A percentile compares a stretch with the other conserved stretches of the same genome.
Evolutionary conservation across 2,329 filamentous ascomycete species (phyloP).

Genomic region (Sporothrix brunneoviolacea): DNA sequence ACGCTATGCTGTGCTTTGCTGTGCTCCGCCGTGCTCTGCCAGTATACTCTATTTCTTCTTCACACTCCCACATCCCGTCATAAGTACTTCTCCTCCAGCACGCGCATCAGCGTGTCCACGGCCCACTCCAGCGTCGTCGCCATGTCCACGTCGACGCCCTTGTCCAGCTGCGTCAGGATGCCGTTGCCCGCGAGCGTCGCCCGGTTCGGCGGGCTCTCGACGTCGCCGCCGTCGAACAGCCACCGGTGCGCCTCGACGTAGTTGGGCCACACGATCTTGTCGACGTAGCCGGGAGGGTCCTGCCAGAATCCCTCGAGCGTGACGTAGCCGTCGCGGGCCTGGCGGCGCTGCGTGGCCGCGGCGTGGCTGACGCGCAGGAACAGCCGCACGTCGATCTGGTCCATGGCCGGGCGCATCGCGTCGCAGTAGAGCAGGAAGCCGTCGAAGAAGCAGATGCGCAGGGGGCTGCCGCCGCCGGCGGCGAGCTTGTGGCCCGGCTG

Average conservation of each 20-base stretch:
- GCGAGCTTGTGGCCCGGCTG: constrained; percentile 34
- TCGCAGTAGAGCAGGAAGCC: constrained; percentile 76
- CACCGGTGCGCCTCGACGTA: constrained; percentile 77
- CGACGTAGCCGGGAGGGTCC: constrained; percentile 90
- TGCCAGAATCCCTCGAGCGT: constrained; percentile 88
- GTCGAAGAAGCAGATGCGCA: constrained; percentile 68
- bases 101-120: constrained; percentile 52
- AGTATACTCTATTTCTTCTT: too few relatives aligned
- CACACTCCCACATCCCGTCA: background rate
- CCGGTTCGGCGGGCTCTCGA: constrained; percentile 49
- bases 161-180: constrained; percentile 44
- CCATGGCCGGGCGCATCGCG: constrained; percentile 46
- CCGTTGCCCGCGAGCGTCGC: constrained; percentile 32
- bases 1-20: background rate
- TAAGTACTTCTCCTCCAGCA: constrained; percentile 26
- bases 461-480: constrained; percentile 10
- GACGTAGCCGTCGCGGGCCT: constrained; percentile 68
- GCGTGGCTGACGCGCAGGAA: constrained; percentile 67
- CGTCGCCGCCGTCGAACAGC: constrained; percentile 66
- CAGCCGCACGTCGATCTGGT: constrained; percentile 65
- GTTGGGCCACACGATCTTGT: constrained; percentile 92
- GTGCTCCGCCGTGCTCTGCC: too few relatives aligned
- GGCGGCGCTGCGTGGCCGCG: constrained; percentile 57
- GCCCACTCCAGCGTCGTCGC: constrained; percentile 60
- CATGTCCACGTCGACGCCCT: constrained; percentile 50